Conservation (phyloP, 1,284 basidiomycete species). For the Irpex sp. region DNA sequence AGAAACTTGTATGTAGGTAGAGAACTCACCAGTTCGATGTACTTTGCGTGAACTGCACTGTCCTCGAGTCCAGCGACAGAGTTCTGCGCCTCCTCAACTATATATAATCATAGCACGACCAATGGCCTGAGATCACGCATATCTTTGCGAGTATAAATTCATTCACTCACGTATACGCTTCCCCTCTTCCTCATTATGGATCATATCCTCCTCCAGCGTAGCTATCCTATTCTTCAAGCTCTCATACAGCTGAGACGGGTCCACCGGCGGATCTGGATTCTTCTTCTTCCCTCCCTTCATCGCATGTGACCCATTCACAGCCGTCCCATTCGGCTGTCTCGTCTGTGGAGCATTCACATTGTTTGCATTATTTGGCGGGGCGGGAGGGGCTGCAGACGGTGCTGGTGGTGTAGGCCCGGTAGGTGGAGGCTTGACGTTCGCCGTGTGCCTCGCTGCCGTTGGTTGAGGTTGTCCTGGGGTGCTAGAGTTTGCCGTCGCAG, state of each 20-base stretch:
- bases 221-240: slow-evolving; percentile 81
- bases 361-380: slow-evolving; percentile 29
- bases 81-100: slow-evolving; percentile 82
- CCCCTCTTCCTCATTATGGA: slow-evolving; percentile 81
- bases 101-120: slow-evolving; percentile 9
- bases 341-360: slow-evolving; percentile 16
- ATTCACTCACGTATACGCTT: slow-evolving; percentile 57
- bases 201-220: slow-evolving; percentile 79
- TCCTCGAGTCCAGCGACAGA: slow-evolving; percentile 76
- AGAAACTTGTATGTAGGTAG: too few species aligned
- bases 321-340: slow-evolving; percentile 26
- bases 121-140: neutral
- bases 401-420: slow-evolving; percentile 59
- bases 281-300: slow-evolving; percentile 54
- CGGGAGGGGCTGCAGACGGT: slow-evolving; percentile 46
- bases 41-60: slow-evolving; percentile 76
- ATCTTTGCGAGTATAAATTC: neutral
- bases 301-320: slow-evolving; percentile 27
- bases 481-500: slow-evolving; percentile 19
- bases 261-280: slow-evolving; percentile 59
- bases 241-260: slow-evolving; percentile 82
- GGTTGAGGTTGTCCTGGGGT: neutral
- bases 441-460: neutral
- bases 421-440: slow-evolving; percentile 36
- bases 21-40: slow-evolving; percentile 83